These are phyloP conservation scores for Shiraia bambusicola DNA, from an alignment of 2,329 filamentous ascomycete species.

Conservation along the genomic window DNA sequence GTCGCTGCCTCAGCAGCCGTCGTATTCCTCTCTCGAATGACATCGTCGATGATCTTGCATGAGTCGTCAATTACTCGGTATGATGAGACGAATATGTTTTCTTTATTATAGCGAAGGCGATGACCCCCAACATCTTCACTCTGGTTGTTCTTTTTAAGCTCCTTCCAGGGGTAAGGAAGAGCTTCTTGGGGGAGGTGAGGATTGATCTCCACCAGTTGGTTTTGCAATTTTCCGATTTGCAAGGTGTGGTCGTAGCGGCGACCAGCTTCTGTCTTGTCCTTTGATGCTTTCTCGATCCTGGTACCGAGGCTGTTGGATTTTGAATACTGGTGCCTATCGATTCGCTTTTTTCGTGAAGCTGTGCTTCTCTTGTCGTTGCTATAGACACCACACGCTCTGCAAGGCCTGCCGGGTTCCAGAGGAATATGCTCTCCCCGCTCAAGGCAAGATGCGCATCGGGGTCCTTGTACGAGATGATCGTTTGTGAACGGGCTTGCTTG, in stretches of 20 bases:
- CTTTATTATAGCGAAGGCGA: conserved; percentile 15
- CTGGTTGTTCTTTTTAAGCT: conserved; percentile 24
- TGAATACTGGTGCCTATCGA: conserved; percentile 6
- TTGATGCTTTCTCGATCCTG: neutral
- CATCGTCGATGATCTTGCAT: conserved; percentile 5
- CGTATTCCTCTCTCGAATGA: neutral
- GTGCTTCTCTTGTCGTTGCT: neutral
- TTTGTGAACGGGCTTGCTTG: neutral
- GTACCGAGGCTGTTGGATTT: neutral
- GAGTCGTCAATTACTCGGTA: conserved; percentile 9
- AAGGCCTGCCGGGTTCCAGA: neutral
- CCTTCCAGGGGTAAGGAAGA: conserved; percentile 4
- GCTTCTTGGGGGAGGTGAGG: conserved; percentile 12
- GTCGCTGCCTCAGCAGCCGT: neutral
- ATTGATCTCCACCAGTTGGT: conserved; percentile 7
- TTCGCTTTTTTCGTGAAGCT: conserved; percentile 7
- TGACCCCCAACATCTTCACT: conserved; percentile 15
- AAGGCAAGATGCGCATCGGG: conserved; percentile 3
- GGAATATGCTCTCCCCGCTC: conserved; percentile 1
- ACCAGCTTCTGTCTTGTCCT: conserved; percentile 9
- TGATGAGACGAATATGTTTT: conserved; percentile 10
- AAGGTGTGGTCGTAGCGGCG: conserved; percentile 8
- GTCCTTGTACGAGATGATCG: neutral
- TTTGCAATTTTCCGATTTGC: conserved; percentile 2
- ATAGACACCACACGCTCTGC: neutral